These are phyloP conservation scores for Leccinum boreale DNA, from an alignment of 768 basidiomycete species.

Conservation along the genomic window DNA sequence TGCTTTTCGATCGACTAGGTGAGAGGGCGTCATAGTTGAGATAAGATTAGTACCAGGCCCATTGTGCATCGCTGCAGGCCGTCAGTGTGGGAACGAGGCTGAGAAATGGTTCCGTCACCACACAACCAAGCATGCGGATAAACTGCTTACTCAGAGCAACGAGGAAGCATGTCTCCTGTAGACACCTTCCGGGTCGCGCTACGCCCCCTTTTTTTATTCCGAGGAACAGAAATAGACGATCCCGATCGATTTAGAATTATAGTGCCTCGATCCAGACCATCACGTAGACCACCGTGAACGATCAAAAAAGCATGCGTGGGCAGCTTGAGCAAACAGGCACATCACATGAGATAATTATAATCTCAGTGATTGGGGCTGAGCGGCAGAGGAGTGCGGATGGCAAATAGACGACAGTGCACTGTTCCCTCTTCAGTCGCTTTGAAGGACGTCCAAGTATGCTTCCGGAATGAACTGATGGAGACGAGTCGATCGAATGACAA, in stretches of 20 bases:
- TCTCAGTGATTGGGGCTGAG: not conserved
- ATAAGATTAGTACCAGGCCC: not conserved
- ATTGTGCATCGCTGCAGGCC: not conserved
- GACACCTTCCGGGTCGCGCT: too few relatives aligned
- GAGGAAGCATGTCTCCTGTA: not conserved
- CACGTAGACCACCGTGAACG: not conserved
- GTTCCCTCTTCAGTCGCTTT: not conserved
- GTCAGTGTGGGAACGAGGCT: not conserved
- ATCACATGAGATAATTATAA: not conserved
- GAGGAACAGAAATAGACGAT: not conserved
- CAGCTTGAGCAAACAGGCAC: not conserved
- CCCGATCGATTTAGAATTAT: not conserved
- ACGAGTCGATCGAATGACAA: not conserved
- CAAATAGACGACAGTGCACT: not conserved
- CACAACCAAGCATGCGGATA: not conserved
- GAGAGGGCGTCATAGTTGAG: not conserved
- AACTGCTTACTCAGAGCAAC: not conserved
- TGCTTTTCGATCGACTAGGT: not conserved
- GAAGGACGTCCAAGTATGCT: not conserved
- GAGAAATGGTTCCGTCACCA: not conserved
- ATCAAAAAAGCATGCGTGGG: not conserved
- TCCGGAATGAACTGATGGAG: not conserved
- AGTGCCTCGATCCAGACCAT: not conserved
- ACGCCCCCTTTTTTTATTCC: too few relatives aligned
- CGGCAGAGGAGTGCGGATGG: not conserved